Conservation (phyloP, 2,329 filamentous ascomycete species). For the Delphinella strobiligena region DNA sequence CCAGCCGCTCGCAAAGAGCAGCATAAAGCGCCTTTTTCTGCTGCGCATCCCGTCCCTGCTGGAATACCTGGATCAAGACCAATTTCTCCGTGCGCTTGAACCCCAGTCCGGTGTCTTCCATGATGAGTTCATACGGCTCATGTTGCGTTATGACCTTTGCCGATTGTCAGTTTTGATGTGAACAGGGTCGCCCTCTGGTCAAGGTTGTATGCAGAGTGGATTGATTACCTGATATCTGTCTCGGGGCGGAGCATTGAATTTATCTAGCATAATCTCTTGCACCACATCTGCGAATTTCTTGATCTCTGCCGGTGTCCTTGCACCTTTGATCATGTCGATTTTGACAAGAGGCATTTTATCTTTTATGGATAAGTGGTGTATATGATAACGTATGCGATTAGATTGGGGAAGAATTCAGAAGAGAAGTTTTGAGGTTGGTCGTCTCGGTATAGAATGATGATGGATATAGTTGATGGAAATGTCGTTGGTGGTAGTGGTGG, state of each 20-base stretch:
- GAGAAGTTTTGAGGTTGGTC: too few relatives aligned
- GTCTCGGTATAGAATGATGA: too few relatives aligned
- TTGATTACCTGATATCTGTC: constrained; percentile 22
- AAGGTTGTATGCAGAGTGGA: too few relatives aligned
- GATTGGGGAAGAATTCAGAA: too few relatives aligned
- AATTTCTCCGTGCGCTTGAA: constrained; percentile 16
- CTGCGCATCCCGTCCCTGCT: constrained; percentile 18
- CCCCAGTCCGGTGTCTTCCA: constrained; percentile 20
- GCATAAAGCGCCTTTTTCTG: constrained; percentile 18
- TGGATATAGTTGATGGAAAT: too few relatives aligned
- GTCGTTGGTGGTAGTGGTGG: too few relatives aligned
- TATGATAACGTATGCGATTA: too few relatives aligned
- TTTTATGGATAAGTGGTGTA: too few relatives aligned
- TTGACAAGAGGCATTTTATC: constrained; percentile 21
- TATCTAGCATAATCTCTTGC: constrained; percentile 17
- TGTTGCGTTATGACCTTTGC: constrained; percentile 21
- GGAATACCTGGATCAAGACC: constrained; percentile 22
- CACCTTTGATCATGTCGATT: constrained; percentile 18
- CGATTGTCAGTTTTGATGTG: background rate
- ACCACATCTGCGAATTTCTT: constrained; percentile 18
- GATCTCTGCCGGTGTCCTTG: constrained; percentile 16
- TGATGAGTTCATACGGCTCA: constrained; percentile 21
- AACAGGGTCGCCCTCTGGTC: too few relatives aligned
- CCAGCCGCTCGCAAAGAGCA: constrained; percentile 14
- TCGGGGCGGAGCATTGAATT: constrained; percentile 17